Base-by-base conservation (phyloP, 495 filamentous ascomycete genomes). In the Mytilinidion resinicola region DNA sequence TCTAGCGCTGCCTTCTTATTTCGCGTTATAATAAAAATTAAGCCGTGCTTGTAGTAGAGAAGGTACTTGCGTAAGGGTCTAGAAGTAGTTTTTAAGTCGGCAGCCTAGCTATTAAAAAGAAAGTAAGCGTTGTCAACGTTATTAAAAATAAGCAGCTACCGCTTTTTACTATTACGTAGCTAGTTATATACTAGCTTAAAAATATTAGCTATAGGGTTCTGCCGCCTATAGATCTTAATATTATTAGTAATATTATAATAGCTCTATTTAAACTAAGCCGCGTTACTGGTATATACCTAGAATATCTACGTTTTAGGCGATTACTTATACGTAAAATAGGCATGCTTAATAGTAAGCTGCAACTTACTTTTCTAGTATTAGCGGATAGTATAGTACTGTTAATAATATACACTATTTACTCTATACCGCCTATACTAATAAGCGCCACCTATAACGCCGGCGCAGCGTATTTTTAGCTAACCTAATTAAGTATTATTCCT, bases 121-220 rank as follows among this genome's bases (percentile, higher is more conserved):
- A 74, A 20, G 30, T 73, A 67, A 7, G 60, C 50, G 56, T 80
- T 73, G 62, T 81, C 77, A 9, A 76, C 78, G 51, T 78, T 80
- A 60, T 82, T 78, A 20, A 81, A 65, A 19, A 79, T 64, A 56
- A 81, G 53, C 17, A 79, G 51, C 78, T 59, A 81, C 78, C 19
- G 81, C 43, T 64, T 66, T 0, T 12, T 69, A 51, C 68, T 58
- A 10, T 64, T 41, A 9, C 63, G 56, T 4, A 79, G 68, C 73
- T 74, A 78, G 7, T 61, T 51, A 11, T 62, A 53, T 8, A 76
- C 65, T 8, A 75, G 58, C 30, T 57, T 25, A 11, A 76, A 44
- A 4, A 70, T 55, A 52, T 76, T 65, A 9, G 34, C 50, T 25
- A 73, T 58, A 10, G 70, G 57, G 53, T 73, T 62, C 8, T 73